Evolutionary conservation across 306 rosid species (phyloP), one percentile per base, ranked within the genome.

Genomic region (Vicia sativa): DNA sequence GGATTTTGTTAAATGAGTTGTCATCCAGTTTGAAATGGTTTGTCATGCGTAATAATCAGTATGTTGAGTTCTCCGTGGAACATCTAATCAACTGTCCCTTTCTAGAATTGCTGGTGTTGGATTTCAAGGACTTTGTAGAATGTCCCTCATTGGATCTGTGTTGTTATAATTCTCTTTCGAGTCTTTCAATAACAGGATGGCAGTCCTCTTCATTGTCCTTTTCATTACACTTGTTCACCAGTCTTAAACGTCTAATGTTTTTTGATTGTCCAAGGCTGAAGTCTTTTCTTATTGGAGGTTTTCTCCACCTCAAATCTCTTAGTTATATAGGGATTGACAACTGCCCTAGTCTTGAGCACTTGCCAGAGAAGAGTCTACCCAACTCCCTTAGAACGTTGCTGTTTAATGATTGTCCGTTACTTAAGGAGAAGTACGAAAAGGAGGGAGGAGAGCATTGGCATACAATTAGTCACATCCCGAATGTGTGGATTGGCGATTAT

Each of bases 281-380:
- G 4, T 54, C 61, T 0, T 6, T 54, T 25, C 18, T 11, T 11
- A 0, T n/a, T 18, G 62, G 38, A 26, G 18, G 39, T 12, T 26
- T 55, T 1, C 26, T 23, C 26, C 26, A 23, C 26, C 26, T 23
- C 26, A 23, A 50, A 31, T 79, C 48, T 62, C 81, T 79, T 48
- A 14, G 38, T 8, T 0, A 0, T 10, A 39, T 79, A 34, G 0
- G 0, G 0, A n/a, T 83, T 8, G 0, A 0, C 0, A 0, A 0
- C 0, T 82, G 86, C 29, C 39, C 56, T 13, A 2, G 12, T 54
- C 73, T 82, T 18, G 57, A 18, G 59, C n/a, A n/a, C 50, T 44
- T 78, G 62, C 79, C 76, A 31, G 56, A 45, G 13, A 46, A 49
- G 7, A 71, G 23, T 11, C 43, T 81, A 9, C 67, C 62, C n/a